Percentiles rank a stretch among this genome's conserved stretches.
Conservation (phyloP, 768 basidiomycete genomes). For the Lactarius pseudohatsudake region DNA sequence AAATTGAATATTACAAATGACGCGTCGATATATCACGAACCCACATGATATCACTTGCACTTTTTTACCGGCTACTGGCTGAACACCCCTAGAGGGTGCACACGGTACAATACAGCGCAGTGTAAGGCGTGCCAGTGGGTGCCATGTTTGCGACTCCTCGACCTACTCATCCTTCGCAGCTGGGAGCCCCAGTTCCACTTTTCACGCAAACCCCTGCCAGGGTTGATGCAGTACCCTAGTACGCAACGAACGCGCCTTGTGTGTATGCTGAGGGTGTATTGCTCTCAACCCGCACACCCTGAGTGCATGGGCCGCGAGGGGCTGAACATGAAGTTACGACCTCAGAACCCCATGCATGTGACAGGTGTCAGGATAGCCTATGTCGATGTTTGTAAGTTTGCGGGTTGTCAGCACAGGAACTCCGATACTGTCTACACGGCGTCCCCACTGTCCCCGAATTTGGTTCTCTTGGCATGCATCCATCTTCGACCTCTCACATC, state of each 20-base stretch:
- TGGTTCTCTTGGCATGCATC: too few relatives aligned
- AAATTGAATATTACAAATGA: not conserved
- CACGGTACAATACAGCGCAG: too few relatives aligned
- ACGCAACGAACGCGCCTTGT: not conserved
- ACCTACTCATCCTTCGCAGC: not conserved
- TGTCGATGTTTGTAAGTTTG: too few relatives aligned
- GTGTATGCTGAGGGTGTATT: not conserved
- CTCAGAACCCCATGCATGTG: not conserved
- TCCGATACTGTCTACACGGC: too few relatives aligned
- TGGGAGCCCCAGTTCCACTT: not conserved
- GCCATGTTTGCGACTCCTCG: not conserved
- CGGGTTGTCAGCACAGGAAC: too few relatives aligned
- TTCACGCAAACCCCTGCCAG: not conserved
- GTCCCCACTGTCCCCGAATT: too few relatives aligned
- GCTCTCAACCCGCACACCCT: not conserved
- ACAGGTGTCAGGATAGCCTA: too few relatives aligned
- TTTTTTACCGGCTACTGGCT: not conserved
- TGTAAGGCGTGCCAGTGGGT: not conserved
- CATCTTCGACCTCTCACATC: too few relatives aligned
- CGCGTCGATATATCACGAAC: not conserved
- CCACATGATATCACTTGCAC: not conserved
- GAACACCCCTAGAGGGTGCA: not conserved
- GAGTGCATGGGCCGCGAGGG: not conserved
- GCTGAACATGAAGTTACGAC: not conserved
- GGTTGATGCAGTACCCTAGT: not conserved